Evolutionary conservation across 495 filamentous ascomycete species (phyloP), one percentile per base, ranked within the genome.

Genomic region (Arthonia radiata): DNA sequence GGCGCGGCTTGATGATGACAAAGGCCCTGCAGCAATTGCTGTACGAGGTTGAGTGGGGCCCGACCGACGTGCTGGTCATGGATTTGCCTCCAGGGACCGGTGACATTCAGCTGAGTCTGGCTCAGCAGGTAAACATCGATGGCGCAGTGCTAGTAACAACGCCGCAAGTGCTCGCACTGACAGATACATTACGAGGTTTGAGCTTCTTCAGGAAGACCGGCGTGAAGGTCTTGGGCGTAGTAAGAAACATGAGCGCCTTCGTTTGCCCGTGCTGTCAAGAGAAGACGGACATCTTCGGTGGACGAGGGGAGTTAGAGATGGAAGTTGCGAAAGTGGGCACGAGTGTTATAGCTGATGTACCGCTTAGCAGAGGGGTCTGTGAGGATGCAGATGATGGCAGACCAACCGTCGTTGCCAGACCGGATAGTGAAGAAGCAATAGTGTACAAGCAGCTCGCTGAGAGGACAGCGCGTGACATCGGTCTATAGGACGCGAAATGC

Each of bases 1-100:
- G 89, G 86, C 67, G 86, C 18, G 86, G 86, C 1, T 59, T 91
- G 12, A 94, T 99, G 81, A 75, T 94, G 11, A 82, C 83, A 55
- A 99, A 99, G 49, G 86, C 89, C 0, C 53, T 99, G 38, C 81
- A 92, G 35, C 86, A 99, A 42, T 62, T 99, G 2, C 60, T 99
- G 5, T 80, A 90, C 42, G 77, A 82, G 27, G 86, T 94, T 3
- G 74, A 79, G 28, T 99, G 86, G 86, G 71, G 69, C 1, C 64
- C 61, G 5, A 43, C 78, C 8, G 86, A 94, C 43, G 49, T 94
- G 0, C 55, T 99, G 8, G 70, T 99, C 10, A 51, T 99, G 4
- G 86, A 99, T 36, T 47, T 99, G 13, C 89, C 86, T 1, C 86
- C 86, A 0, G 86, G 86, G 7, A 99, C 86, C 1, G 86, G 86